These are phyloP conservation scores for Pichia terricola DNA, from an alignment of 1,139 yeast species.

Conservation along the genomic window DNA sequence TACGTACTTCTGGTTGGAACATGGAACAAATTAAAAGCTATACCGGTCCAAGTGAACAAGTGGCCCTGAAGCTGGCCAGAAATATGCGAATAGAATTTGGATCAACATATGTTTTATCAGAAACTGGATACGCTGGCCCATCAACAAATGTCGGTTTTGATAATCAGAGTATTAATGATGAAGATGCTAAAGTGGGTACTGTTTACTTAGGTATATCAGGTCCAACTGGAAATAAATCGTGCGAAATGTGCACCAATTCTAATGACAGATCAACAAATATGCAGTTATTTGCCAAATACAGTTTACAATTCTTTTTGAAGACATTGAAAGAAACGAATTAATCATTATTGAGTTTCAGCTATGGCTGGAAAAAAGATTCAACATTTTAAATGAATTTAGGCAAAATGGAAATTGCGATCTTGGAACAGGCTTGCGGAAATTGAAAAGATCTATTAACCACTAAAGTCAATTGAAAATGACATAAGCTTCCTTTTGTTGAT, in stretches of 20 bases:
- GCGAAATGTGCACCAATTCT: slow-evolving; percentile 36
- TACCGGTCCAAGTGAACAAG: slow-evolving; percentile 76
- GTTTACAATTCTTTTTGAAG: slow-evolving; percentile 51
- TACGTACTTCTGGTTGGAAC: slow-evolving; percentile 72
- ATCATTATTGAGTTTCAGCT: too few relatives aligned
- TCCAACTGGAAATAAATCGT: slow-evolving; percentile 49
- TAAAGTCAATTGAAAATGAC: too few relatives aligned
- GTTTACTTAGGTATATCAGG: slow-evolving; percentile 68
- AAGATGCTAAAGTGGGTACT: slow-evolving; percentile 39
- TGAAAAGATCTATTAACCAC: too few relatives aligned
- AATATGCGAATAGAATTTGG: slow-evolving; percentile 75
- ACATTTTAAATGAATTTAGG: too few relatives aligned
- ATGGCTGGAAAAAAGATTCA: too few relatives aligned
- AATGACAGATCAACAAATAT: slow-evolving; percentile 54
- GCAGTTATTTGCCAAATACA: slow-evolving; percentile 63
- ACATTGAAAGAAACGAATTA: slow-evolving; percentile 21
- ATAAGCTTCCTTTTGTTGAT: too few relatives aligned
- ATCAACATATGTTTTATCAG: slow-evolving; percentile 70
- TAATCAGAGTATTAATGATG: slow-evolving; percentile 23
- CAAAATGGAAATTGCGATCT: too few relatives aligned
- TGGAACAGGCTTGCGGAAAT: too few relatives aligned
- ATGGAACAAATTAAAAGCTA: slow-evolving; percentile 57
- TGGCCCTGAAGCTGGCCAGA: slow-evolving; percentile 67
- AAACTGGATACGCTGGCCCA: slow-evolving; percentile 86
- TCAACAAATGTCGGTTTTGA: slow-evolving; percentile 31